Evolutionary conservation across 495 filamentous ascomycete species (phyloP), one percentile per base, ranked within the genome.

Genomic region (Penicilliopsis zonata): DNA sequence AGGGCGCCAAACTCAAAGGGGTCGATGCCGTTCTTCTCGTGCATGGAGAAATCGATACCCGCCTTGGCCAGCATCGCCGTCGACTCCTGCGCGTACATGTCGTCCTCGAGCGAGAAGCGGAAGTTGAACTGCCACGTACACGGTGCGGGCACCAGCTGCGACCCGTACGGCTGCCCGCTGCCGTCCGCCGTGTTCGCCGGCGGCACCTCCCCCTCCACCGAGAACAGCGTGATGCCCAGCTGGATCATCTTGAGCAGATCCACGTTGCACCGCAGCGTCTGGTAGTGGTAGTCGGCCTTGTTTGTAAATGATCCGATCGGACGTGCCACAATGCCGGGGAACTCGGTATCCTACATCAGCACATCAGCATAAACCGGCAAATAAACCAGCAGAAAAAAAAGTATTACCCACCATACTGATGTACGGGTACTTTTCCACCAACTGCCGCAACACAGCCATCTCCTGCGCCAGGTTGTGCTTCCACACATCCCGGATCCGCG

Each of bases 81-180:
- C 16, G 87, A 95, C 18, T 83, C 78, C 46, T 92, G 77, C 23
- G 85, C 83, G 57, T 87, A 96, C 90, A 98, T 98, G 58, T 98
- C 90, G 3, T 85, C 74, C 41, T 88, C 77, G 7, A 94, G 66
- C 3, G 85, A 86, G 51, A 96, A 98, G 44, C 87, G 82, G 60
- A 98, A 98, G 62, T 98, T 95, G 69, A 98, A 98, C 41, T 93
- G 86, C 90, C 90, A 98, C 13, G 90, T 93, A 44, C 78, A 88
- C 7, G 86, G 86, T 18, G 82, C 70, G 16, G 77, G 72, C 5
- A 72, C 59, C 29, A 80, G 65, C 35, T 61, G 69, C 36, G 65
- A 69, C n/a, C 53, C 55, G 10, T 57, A 59, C 4, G 55, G 42
- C 56, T 61, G 44, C 57, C 70, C 53, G 51, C 61, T 54, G 27